Evolutionary conservation across 495 filamentous ascomycete species (phyloP), one percentile per base, ranked within the genome.

Genomic region (Lineolata rhizophorae): DNA sequence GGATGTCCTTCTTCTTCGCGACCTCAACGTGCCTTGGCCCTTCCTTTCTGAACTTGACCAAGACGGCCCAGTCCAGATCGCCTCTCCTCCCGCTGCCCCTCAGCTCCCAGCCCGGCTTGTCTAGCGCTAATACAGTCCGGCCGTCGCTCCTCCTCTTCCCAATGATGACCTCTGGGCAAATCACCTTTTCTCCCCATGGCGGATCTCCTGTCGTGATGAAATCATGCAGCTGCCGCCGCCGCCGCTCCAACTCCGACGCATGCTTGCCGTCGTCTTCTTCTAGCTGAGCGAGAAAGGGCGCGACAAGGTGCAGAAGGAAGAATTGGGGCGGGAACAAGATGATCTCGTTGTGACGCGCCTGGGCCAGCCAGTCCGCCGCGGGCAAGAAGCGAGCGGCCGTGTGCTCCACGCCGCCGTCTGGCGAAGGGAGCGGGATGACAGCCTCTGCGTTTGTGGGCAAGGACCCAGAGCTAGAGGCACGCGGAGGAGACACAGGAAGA

Each of bases 251-350:
- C 32, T 67, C 38, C 13, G n/a, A n/a, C n/a, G n/a, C n/a, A n/a
- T n/a, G n/a, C n/a, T n/a, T n/a, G n/a, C n/a, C 57, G 52, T 5
- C 46, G 43, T 10, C 56, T n/a, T n/a, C 30, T 0, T 56, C 41
- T 3, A 46, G 40, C 41, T 19, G 28, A 44, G 20, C 8, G 9
- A 83, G 48, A 37, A 76, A 80, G 8, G 58, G 54, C 2, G 73
- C 54, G 3, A 90, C 53, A 0, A 78, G 45, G 14, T 65, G 56
- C 8, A 92, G 53, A 0, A 97, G 64, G 41, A 83, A 76, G 48
- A 71, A 77, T 42, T 97, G 87, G 2, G 87, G 87, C 18, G 87
- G 87, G 43, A 81, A 92, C 1, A 97, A 58, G 32, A 90, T 73
- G 27, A 94, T 71, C 24, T 81, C 66, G 5, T 65, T 71, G 0